Evolutionary conservation across 2,329 filamentous ascomycete species (phyloP).

Genomic region (Herpotrichia juniperi): DNA sequence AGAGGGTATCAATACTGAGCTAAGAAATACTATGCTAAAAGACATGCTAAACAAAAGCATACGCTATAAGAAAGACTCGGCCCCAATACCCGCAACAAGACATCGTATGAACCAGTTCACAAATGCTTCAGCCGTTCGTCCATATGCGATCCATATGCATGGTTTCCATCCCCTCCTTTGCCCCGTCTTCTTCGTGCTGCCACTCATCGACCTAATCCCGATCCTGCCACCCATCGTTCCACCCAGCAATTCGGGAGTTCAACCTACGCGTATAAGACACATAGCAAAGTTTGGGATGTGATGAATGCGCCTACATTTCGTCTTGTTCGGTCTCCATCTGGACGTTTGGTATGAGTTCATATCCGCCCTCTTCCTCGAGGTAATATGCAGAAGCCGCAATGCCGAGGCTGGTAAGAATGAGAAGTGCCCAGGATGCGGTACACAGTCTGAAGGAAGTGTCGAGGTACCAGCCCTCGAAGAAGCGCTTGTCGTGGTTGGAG

Average conservation of each 20-base stretch:
- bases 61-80: background rate
- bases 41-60: background rate
- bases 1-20: constrained; percentile 16
- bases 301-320: constrained; percentile 36
- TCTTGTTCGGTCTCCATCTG: constrained; percentile 32
- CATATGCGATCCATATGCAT: background rate
- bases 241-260: constrained; percentile 38
- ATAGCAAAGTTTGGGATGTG: background rate
- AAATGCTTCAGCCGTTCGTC: background rate
- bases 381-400: constrained; percentile 71
- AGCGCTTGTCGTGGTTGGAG: constrained; percentile 81
- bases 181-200: background rate
- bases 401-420: constrained; percentile 60
- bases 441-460: constrained; percentile 78
- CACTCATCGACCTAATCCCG: background rate
- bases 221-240: constrained; percentile 40
- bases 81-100: background rate
- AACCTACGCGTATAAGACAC: constrained; percentile 35
- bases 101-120: constrained; percentile 7
- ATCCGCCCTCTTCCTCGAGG: constrained; percentile 82
- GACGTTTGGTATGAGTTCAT: constrained; percentile 71
- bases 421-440: constrained; percentile 64
- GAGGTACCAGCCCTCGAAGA: constrained; percentile 81
- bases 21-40: background rate
- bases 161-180: background rate